Evolutionary conservation across 495 filamentous ascomycete genomes (phyloP).

Genomic region (Aspergillus cavernicola): DNA sequence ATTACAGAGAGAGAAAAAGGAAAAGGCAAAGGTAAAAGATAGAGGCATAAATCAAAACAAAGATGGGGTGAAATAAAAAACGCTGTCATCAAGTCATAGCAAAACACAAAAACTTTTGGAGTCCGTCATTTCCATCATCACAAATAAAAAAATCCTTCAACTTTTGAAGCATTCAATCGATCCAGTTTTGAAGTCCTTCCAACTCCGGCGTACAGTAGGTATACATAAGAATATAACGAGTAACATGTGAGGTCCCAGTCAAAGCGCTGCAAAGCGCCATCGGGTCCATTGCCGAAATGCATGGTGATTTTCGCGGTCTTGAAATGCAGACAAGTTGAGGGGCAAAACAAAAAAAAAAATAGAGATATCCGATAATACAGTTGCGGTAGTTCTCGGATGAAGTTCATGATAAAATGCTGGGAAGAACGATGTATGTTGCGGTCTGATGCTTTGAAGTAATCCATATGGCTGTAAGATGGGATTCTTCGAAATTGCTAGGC

Average conservation of each 20-base stretch:
- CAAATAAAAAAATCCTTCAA: not conserved
- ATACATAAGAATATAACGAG: not conserved
- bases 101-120: not conserved
- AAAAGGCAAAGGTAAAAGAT: not conserved
- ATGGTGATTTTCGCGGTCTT: not conserved
- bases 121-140: not conserved
- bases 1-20: not conserved
- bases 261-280: not conserved
- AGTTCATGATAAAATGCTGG: too few relatives aligned
- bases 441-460: too few relatives aligned
- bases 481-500: too few relatives aligned
- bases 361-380: too few relatives aligned
- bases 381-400: too few relatives aligned
- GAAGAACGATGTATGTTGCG: too few relatives aligned
- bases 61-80: not conserved
- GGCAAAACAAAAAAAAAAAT: not conserved
- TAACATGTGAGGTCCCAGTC: not conserved
- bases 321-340: too few relatives aligned
- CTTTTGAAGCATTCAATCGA: too few relatives aligned
- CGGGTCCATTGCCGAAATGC: not conserved
- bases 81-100: slow-evolving; percentile 5
- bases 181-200: not conserved
- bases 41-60: not conserved
- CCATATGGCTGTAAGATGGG: too few relatives aligned
- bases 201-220: slow-evolving; percentile 7